A percentile compares a stretch with the other conserved stretches of the same genome.
phyloP scores from a whole-genome alignment of 352 stramenopile genomes.

The Globisporangium sylvaticum region DNA sequence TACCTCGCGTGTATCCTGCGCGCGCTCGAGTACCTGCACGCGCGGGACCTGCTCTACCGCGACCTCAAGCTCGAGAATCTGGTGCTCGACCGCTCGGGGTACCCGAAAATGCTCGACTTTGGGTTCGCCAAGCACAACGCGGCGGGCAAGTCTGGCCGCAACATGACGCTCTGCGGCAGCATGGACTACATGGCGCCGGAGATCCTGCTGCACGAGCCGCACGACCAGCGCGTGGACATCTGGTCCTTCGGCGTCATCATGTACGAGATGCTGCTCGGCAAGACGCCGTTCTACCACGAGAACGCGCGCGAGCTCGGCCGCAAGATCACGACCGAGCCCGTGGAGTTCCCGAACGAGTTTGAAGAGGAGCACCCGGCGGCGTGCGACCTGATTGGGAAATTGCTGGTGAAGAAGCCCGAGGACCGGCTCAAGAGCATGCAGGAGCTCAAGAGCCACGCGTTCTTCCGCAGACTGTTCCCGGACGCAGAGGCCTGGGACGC shows the following conservation, averaged over 20 bases:
- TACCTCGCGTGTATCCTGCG: slow-evolving; percentile 89
- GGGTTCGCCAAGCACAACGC: slow-evolving; percentile 68
- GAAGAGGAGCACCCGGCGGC: slow-evolving; percentile 43
- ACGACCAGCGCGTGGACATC: slow-evolving; percentile 72
- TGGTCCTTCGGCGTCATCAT: slow-evolving; percentile 86
- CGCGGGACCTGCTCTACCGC: slow-evolving; percentile 69
- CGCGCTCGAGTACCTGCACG: slow-evolving; percentile 75
- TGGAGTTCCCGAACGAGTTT: slow-evolving; percentile 70
- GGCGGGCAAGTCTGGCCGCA: slow-evolving; percentile 37
- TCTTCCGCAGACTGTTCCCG: slow-evolving; percentile 46
- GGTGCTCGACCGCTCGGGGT: slow-evolving; percentile 83
- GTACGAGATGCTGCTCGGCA: slow-evolving; percentile 83
- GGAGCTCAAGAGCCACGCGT: slow-evolving; percentile 54
- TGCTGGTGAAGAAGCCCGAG: slow-evolving; percentile 56
- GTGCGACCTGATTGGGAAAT: slow-evolving; percentile 50
- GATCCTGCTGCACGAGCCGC: slow-evolving; percentile 51
- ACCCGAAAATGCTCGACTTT: slow-evolving; percentile 84
- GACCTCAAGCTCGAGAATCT: slow-evolving; percentile 92
- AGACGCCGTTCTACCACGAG: slow-evolving; percentile 85
- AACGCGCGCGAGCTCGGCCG: slow-evolving; percentile 78
- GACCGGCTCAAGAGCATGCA: slow-evolving; percentile 37
- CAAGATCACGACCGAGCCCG: slow-evolving; percentile 57
- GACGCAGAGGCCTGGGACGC: slow-evolving; percentile 33
- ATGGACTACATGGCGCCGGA: slow-evolving; percentile 85
- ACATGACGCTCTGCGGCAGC: slow-evolving; percentile 71